Conservation (phyloP, 306 rosid species). For the Citrullus mucosospermus region DNA sequence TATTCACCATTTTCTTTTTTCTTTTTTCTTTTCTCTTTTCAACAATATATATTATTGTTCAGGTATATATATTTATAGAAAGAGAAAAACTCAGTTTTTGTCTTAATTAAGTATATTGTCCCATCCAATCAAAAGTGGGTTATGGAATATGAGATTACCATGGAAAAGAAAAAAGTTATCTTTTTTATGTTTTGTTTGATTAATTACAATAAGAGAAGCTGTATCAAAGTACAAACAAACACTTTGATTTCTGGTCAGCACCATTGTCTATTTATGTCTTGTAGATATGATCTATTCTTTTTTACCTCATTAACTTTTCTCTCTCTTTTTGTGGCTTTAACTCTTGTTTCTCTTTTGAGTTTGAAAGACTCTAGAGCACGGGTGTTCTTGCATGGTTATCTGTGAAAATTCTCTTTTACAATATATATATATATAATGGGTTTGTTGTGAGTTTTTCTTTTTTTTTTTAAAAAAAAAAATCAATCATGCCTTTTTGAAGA, state of each 20-base stretch:
- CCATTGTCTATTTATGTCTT: conserved; percentile 3
- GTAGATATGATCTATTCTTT: not conserved
- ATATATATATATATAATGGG: not conserved
- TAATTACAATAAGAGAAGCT: not conserved
- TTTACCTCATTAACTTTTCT: not conserved
- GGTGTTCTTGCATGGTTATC: conserved; percentile 6
- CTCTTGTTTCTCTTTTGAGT: not conserved
- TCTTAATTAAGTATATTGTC: conserved; percentile 2
- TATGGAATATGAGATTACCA: not conserved
- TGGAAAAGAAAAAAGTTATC: not conserved
- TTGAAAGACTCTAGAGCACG: not conserved
- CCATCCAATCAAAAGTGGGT: not conserved
- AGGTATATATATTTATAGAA: not conserved
- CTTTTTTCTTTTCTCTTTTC: not conserved
- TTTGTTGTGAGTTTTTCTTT: not conserved
- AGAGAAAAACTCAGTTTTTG: not conserved
- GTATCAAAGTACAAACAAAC: not conserved
- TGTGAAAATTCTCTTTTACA: conserved; percentile 1
- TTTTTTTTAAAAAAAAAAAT: not conserved
- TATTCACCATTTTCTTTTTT: not conserved
- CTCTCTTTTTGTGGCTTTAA: not conserved
- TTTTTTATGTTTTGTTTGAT: not conserved
- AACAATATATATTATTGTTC: not conserved
- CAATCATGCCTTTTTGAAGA: not conserved
- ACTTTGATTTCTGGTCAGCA: not conserved